Evolutionary conservation across 164 flowering plant species (phyloP).

Genomic region (Akebia trifoliata): DNA sequence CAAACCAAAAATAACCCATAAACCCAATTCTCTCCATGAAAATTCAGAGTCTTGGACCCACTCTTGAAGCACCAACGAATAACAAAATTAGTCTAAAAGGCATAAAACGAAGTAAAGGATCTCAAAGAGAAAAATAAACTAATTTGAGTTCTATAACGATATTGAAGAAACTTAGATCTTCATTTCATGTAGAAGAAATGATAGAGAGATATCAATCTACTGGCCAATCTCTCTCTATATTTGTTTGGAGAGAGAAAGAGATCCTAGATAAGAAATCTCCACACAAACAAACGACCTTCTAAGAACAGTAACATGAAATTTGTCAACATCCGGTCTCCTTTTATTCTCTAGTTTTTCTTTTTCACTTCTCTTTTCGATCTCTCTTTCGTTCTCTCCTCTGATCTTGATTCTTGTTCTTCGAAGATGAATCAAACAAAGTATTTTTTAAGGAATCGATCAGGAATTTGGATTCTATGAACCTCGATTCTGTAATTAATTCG

Average conservation of each 20-base stretch:
- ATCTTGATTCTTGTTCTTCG: no score
- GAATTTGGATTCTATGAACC: no score
- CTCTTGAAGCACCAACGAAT: conserved; percentile 16
- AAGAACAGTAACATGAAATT: conserved; percentile 92
- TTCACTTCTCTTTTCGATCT: conserved; percentile 8
- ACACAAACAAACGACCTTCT: conserved; percentile 82
- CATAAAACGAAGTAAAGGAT: conserved; percentile 1
- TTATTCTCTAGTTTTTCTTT: conserved; percentile 71
- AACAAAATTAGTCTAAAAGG: conserved; percentile 5
- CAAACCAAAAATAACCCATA: conserved; percentile 9
- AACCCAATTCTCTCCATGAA: conserved; percentile 22
- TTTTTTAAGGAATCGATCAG: no score
- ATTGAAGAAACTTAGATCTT: conserved; percentile 67
- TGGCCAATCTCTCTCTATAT: conserved; percentile 35
- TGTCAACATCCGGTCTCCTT: conserved; percentile 99
- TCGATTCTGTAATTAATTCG: no score
- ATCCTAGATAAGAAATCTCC: conserved; percentile 94
- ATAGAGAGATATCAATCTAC: conserved; percentile 64
- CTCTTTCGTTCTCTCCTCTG: background rate
- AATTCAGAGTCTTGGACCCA: conserved; percentile 27
- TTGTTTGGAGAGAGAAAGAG: conserved; percentile 39
- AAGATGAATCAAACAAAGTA: no score
- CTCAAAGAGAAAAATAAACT: conserved; percentile 10
- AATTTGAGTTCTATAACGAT: conserved; percentile 36
- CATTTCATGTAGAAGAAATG: conserved; percentile 33